Percentiles rank a stretch among this genome's conserved stretches.
Evolutionary conservation across 768 basidiomycete species (phyloP).

Genomic region (Tulasnella sp.): DNA sequence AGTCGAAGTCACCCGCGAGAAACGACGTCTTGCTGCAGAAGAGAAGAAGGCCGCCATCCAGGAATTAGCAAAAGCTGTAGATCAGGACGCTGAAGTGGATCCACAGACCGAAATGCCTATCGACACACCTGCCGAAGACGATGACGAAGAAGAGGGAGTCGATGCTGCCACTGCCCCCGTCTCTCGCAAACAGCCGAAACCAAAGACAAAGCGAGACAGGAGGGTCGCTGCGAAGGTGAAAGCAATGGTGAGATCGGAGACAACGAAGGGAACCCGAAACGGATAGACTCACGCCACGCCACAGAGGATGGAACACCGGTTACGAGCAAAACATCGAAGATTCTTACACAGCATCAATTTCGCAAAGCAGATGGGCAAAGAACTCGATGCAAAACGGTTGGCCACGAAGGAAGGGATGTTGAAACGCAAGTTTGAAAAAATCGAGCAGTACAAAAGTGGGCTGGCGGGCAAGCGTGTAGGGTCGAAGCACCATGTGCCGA

Average conservation of each 20-base stretch:
- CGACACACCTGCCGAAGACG: slow-evolving; percentile 32
- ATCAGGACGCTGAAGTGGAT: slow-evolving; percentile 31
- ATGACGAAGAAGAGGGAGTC: slow-evolving; percentile 21
- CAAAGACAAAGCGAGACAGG: slow-evolving; percentile 38
- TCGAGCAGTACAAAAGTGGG: slow-evolving; percentile 43
- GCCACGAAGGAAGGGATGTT: slow-evolving; percentile 29
- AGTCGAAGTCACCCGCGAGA: slow-evolving; percentile 46
- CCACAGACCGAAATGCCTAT: slow-evolving; percentile 48
- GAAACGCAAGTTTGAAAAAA: slow-evolving; percentile 29
- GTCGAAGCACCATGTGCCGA: slow-evolving; percentile 55
- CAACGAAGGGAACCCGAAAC: too few relatives aligned
- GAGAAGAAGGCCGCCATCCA: slow-evolving; percentile 42
- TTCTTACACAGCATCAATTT: slow-evolving; percentile 38
- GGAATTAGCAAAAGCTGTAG: slow-evolving; percentile 23
- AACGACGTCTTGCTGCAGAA: slow-evolving; percentile 41
- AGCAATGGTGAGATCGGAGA: neutral
- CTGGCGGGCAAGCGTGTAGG: slow-evolving; percentile 66
- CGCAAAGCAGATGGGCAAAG: slow-evolving; percentile 41
- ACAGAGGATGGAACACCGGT: too few relatives aligned
- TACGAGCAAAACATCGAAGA: neutral
- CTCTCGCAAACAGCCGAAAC: slow-evolving; percentile 32
- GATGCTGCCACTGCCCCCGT: slow-evolving; percentile 18
- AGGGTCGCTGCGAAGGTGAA: neutral
- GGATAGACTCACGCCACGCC: too few relatives aligned
- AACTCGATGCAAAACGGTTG: slow-evolving; percentile 28